Evolutionary conservation across 108 stramenopile genomes (phyloP), one percentile per base, ranked within the genome.

Genomic region (Cylindrotheca fusiformis): DNA sequence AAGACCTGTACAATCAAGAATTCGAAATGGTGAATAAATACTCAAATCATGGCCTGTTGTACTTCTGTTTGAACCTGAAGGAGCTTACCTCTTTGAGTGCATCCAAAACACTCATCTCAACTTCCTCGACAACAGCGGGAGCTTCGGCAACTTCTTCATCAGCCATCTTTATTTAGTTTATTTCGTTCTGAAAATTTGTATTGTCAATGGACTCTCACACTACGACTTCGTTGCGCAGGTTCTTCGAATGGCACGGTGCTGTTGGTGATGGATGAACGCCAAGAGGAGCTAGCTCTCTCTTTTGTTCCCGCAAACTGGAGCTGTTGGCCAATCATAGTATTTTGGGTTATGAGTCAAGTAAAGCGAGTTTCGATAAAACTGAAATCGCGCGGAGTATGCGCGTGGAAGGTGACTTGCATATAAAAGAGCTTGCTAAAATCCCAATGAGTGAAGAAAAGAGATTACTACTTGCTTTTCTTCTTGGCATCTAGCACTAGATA

Each of bases 41-140:
- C n/a, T n/a, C n/a, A n/a, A n/a, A n/a, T n/a, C n/a, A n/a, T n/a
- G n/a, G n/a, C n/a, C n/a, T n/a, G n/a, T n/a, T n/a, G n/a, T n/a
- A n/a, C n/a, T n/a, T n/a, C n/a, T n/a, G n/a, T n/a, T n/a, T n/a
- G n/a, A n/a, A n/a, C n/a, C n/a, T n/a, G 14, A 41, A 41, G 32
- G 2, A 48, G 82, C 90, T 58, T 75, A 91, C 91, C 84, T 94
- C 93, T 86, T 97, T 95, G 48, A 99, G 83, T 50, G 99, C 99
- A 54, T 97, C 97, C 58, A 96, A 82, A 69, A 96, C 95, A 72
- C 83, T 90, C 83, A 99, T 93, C 77, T 97, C 95, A 63, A 85
- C 89, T 60, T 93, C 95, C 75, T 95, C 95, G 46, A 78, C 82
- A 63, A 83, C 90, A 52, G 71, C 91, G 33, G 69, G 73, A 24